These are phyloP conservation scores for Metschnikowia matae DNA, from an alignment of 805 yeast genomes.

Conservation along the genomic window DNA sequence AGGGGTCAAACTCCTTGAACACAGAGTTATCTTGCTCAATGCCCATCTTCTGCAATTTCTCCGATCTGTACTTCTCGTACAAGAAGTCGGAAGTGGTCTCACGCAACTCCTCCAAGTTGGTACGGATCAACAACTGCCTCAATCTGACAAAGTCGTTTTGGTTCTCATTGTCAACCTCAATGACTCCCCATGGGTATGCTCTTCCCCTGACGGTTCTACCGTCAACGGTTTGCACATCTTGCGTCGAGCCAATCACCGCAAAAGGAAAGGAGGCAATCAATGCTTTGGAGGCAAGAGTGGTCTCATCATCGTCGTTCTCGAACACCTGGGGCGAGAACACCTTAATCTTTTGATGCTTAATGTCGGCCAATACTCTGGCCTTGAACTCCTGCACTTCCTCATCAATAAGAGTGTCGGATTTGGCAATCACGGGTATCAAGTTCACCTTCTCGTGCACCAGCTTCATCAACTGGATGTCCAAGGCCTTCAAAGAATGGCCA, in stretches of 20 bases:
- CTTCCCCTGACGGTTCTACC: conserved; percentile 88
- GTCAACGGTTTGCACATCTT: conserved; percentile 61
- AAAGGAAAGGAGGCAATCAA: conserved; percentile 77
- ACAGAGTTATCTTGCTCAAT: conserved; percentile 88
- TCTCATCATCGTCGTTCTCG: conserved; percentile 83
- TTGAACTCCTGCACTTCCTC: conserved; percentile 79
- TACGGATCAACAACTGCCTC: conserved; percentile 84
- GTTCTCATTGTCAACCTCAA: conserved; percentile 90
- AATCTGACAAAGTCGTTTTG: conserved; percentile 89
- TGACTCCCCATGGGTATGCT: conserved; percentile 93
- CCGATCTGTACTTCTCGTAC: conserved; percentile 87
- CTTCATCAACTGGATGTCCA: conserved; percentile 86
- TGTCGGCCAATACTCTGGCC: conserved; percentile 70
- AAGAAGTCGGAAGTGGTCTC: conserved; percentile 73
- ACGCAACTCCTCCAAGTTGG: conserved; percentile 88
- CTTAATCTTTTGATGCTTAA: conserved; percentile 67
- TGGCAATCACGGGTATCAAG: conserved; percentile 90
- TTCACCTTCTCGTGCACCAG: conserved; percentile 87
- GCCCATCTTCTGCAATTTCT: conserved; percentile 75
- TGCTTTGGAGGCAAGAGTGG: conserved; percentile 58
- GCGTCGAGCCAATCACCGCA: conserved; percentile 90
- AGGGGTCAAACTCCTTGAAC: conserved; percentile 94
- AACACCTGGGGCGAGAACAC: conserved; percentile 71
- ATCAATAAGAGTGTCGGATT: conserved; percentile 87
- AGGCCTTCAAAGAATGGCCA: conserved; percentile 85